Evolutionary conservation across 257 asterid species (phyloP), one percentile per base, ranked within the genome.

Genomic region (Rubia yunnanensis): DNA sequence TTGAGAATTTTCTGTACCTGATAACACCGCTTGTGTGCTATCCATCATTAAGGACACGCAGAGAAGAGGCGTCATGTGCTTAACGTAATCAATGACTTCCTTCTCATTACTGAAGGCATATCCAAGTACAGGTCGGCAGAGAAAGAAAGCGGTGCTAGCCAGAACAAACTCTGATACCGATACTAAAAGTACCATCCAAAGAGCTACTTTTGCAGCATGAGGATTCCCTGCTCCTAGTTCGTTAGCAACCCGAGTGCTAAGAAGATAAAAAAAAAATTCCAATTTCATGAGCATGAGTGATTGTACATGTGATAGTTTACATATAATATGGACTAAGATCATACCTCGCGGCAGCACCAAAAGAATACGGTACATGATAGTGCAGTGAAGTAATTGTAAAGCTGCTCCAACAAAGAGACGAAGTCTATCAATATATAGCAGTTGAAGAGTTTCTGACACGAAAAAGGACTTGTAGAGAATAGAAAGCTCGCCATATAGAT

Each of bases 191-290:
- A 79, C 89, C 27, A 82, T 73, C 5, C 23, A 61, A 9, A 88
- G 71, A 13, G 88, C 83, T 11, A 76, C 38, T 76, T 68, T 72
- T 26, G 94, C 95, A 20, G 80, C 77, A 30, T 64, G 77, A 22
- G 91, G 82, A 60, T 80, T 85, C 38, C 94, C 95, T 32, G 95
- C 91, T 59, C 96, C 96, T 15, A 89, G 80, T 71, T 84, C 89
- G 38, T 89, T 89, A 5, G 95, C 82, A 65, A 89, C 80, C 68
- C 86, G 77, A 58, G 92, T 85, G 68, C 95, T 89, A 57, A 54
- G n/a, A 77, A 57, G 63, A 73, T 15, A 27, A 27, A 14, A 32
- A 23, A 34, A 13, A 26, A n/a, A 18, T 4, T 13, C 57, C 34
- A 10, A 39, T 4, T 39, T 39, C 48, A 2, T 39, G 48, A 39